Conservation (phyloP, 345 rosid species). For the Citrus reticulata region DNA sequence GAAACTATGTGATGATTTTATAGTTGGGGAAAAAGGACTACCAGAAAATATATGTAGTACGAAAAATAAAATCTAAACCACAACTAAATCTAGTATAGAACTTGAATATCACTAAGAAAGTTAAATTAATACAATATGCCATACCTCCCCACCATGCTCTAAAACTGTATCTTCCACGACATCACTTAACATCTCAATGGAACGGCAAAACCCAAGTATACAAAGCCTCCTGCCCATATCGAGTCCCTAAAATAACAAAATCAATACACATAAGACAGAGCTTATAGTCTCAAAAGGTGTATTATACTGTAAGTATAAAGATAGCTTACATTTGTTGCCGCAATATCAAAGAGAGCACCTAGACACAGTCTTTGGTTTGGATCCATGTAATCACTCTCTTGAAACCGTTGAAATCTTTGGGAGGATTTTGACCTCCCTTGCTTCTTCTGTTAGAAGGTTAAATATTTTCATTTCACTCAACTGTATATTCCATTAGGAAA, state of each 20-base stretch:
- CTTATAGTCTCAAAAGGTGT: neutral
- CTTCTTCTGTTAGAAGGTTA: slow-evolving; percentile 44
- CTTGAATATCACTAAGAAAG: neutral
- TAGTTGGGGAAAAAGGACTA: neutral
- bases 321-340: slow-evolving; percentile 77
- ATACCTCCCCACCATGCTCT: slow-evolving; percentile 95
- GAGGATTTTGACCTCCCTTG: slow-evolving; percentile 41
- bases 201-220: slow-evolving; percentile 92
- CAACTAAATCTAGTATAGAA: neutral
- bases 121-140: neutral
- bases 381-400: slow-evolving; percentile 89
- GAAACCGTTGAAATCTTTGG: slow-evolving; percentile 55
- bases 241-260: slow-evolving; percentile 59
- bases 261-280: slow-evolving; percentile 2
- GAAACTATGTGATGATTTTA: neutral
- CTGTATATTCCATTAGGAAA: neutral
- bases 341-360: slow-evolving; percentile 87
- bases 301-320: neutral
- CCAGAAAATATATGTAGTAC: neutral
- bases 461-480: neutral
- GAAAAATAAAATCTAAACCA: neutral
- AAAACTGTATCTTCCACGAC: slow-evolving; percentile 88
- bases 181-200: slow-evolving; percentile 96
- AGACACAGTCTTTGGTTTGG: slow-evolving; percentile 77
- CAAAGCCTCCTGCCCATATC: slow-evolving; percentile 93